Evolutionary conservation across 108 stramenopile genomes (phyloP).

Genomic region (Parmales sp.): DNA sequence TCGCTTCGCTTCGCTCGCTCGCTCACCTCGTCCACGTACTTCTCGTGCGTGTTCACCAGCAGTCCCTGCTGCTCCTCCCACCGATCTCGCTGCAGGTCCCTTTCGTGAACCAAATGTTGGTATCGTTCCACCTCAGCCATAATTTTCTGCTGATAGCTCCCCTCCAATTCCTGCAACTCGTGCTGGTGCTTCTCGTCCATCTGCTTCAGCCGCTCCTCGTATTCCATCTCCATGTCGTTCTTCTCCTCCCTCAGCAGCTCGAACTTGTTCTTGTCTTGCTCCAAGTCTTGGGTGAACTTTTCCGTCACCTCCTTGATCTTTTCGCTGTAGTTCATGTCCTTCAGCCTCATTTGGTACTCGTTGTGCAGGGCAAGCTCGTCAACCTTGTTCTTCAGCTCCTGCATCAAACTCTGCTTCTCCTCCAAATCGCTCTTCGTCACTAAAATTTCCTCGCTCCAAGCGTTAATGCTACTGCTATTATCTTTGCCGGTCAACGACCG

Average conservation of each 20-base stretch:
- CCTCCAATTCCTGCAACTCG: conserved; percentile 42
- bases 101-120: conserved; percentile 29
- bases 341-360: conserved; percentile 46
- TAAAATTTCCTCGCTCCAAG: conserved; percentile 36
- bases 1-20: too few species aligned
- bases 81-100: conserved; percentile 33
- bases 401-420: conserved; percentile 31
- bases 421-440: conserved; percentile 44
- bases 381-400: conserved; percentile 39
- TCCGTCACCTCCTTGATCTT: conserved; percentile 53
- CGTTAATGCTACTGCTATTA: background rate
- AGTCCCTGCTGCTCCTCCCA: conserved; percentile 34
- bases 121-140: conserved; percentile 46
- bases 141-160: conserved; percentile 35
- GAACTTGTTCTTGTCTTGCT: conserved; percentile 40
- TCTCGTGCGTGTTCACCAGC: conserved; percentile 31
- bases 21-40: conserved; percentile 30
- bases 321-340: conserved; percentile 47
- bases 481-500: background rate
- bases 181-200: conserved; percentile 49
- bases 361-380: conserved; percentile 44
- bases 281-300: conserved; percentile 44
- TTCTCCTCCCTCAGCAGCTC: conserved; percentile 38
- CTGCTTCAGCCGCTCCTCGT: conserved; percentile 28
- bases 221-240: conserved; percentile 31